Conservation (phyloP, 2,329 filamentous ascomycete genomes). For the Colletotrichum filicis region DNA sequence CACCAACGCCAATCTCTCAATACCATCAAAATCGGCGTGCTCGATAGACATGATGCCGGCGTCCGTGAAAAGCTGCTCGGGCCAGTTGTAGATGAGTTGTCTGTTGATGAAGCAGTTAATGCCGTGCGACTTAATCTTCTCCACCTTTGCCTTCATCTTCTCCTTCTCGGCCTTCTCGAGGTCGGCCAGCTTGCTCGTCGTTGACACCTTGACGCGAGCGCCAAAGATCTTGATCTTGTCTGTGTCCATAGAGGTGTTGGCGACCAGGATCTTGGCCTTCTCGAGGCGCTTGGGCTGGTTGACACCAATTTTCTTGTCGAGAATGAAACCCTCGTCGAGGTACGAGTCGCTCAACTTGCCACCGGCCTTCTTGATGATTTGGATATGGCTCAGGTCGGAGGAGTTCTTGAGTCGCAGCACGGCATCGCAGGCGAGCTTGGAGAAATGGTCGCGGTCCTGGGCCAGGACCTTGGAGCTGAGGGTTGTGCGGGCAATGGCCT, state of each 20-base stretch:
- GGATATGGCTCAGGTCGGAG: constrained; percentile 95
- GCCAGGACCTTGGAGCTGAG: constrained; percentile 96
- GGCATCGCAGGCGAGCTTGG: constrained; percentile 89
- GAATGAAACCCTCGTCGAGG: constrained; percentile 96
- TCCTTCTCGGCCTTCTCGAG: constrained; percentile 98
- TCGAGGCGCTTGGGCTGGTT: constrained; percentile 98
- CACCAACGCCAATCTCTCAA: constrained; percentile 92
- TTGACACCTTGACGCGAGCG: constrained; percentile 94
- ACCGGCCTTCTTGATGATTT: constrained; percentile 99
- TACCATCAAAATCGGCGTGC: constrained; percentile 98
- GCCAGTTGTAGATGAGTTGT: constrained; percentile 99
- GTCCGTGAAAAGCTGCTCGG: constrained; percentile 97
- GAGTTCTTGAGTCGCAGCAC: constrained; percentile 90
- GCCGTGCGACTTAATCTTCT: constrained; percentile 97
- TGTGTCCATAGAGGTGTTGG: constrained; percentile 99
- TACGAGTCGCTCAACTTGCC: constrained; percentile 98
- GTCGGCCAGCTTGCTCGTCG: constrained; percentile 96
- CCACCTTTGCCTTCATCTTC: constrained; percentile 99
- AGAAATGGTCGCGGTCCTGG: constrained; percentile 93
- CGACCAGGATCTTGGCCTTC: constrained; percentile 97
- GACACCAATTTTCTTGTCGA: constrained; percentile 99
- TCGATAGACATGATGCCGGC: constrained; percentile 98
- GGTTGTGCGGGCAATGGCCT: constrained; percentile 92
- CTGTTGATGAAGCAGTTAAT: constrained; percentile 99
- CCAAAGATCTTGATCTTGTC: constrained; percentile 99